Evolutionary conservation across 73 alveolate genomes (phyloP), one percentile per base, ranked within the genome.

Genomic region (Paraurostyla sp.): DNA sequence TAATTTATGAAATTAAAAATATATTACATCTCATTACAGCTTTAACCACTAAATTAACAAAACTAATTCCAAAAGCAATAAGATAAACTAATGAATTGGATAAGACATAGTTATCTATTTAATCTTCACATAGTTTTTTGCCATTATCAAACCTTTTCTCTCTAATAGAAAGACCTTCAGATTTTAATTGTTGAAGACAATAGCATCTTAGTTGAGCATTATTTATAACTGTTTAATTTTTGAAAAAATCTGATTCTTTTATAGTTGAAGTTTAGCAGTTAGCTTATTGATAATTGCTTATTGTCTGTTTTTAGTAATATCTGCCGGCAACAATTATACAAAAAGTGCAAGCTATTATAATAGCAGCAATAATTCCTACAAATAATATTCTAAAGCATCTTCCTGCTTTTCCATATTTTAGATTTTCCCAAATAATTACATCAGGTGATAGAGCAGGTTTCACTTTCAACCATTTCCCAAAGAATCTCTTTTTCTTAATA

Each of bases 11-110:
- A 0, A 0, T 40, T 78, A 54, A 32, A 27, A 1, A 71, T 42
- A n/a, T n/a, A n/a, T 78, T 78, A 78, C 89, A 38, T 50, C 92
- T 69, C 23, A 93, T 60, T 29, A 90, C 0, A 11, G 73, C 20
- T 50, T 90, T 93, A 30, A 93, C 63, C 15, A 65, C 0, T 46
- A 58, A 40, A 38, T 83, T 90, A 45, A 93, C 62, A 20, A 85
- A n/a, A 7, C 49, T 75, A 30, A 93, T 84, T 7, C 89, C 94
- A 51, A 68, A 63, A 22, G 85, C 92, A 13, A 83, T 52, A 16
- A 49, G 30, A 71, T 90, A 90, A 30, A 90, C 80, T 20, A 90
- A 49, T 40, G 82, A 87, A 32, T 62, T 83, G 0, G 89, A 30
- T 25, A 91, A 27, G 18, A 87, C 45, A 58, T 91, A 91, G 38